These are phyloP conservation scores for Chloris gayana DNA, from an alignment of 176 grass and related monocot species.

Conservation along the genomic window DNA sequence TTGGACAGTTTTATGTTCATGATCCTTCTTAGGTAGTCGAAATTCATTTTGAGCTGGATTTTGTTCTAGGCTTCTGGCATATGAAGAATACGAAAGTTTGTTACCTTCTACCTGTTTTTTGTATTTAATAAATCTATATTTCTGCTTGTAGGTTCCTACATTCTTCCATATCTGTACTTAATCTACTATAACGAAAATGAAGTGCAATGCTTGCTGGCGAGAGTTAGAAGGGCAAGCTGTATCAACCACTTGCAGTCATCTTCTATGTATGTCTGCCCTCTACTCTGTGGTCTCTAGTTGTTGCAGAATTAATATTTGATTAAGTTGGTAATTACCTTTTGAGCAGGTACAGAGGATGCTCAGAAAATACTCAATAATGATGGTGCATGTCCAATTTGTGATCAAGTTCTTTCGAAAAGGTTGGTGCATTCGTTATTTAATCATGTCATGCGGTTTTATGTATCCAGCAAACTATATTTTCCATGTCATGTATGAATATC, in stretches of 20 bases:
- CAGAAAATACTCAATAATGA: constrained; percentile 86
- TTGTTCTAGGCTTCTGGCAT: neutral
- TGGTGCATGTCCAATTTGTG: constrained; percentile 84
- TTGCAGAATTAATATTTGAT: constrained; percentile 28
- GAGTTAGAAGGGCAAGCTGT: constrained; percentile 82
- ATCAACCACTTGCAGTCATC: constrained; percentile 88
- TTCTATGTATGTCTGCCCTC: constrained; percentile 69
- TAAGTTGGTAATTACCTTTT: constrained; percentile 14
- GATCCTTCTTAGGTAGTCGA: neutral
- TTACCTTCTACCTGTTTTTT: constrained; percentile 20
- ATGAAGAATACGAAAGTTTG: neutral
- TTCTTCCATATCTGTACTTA: neutral
- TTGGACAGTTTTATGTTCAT: constrained; percentile 21
- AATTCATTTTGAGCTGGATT: constrained; percentile 20
- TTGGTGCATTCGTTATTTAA: constrained; percentile 28
- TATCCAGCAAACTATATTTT: constrained; percentile 20
- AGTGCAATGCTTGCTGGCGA: constrained; percentile 91
- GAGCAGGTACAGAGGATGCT: constrained; percentile 80
- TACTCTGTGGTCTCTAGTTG: constrained; percentile 14
- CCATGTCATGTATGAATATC: neutral
- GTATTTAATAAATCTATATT: constrained; percentile 29
- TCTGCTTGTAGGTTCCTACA: constrained; percentile 24
- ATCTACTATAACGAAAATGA: constrained; percentile 53
- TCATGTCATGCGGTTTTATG: constrained; percentile 11
- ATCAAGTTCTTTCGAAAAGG: constrained; percentile 95